These are phyloP conservation scores for Boletus rubescentipes DNA, from an alignment of 768 basidiomycete genomes.

Conservation along the genomic window DNA sequence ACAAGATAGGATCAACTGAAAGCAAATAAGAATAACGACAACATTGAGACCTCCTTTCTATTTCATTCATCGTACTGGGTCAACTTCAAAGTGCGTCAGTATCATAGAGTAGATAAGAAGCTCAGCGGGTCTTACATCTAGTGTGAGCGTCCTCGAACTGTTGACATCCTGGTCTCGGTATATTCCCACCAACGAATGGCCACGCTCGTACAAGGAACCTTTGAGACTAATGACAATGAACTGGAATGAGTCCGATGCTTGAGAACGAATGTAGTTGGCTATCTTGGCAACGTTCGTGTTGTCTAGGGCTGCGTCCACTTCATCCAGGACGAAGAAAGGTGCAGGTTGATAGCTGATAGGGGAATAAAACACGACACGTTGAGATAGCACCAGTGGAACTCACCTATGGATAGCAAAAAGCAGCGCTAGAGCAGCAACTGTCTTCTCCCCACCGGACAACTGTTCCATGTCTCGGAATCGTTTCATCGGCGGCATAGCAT, in stretches of 20 bases:
- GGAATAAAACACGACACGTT: neutral
- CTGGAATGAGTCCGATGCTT: conserved; percentile 85
- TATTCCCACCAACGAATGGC: conserved; percentile 89
- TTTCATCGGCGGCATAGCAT: conserved; percentile 99
- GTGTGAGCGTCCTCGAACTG: conserved; percentile 85
- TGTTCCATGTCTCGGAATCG: conserved; percentile 99
- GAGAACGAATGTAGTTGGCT: conserved; percentile 86
- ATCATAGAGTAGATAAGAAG: neutral
- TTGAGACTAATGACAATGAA: conserved; percentile 98
- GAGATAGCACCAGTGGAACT: conserved; percentile 2
- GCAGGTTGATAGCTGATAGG: conserved; percentile 83
- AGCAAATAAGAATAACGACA: conserved; percentile 28
- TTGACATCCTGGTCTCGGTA: conserved; percentile 94
- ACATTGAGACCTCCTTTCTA: neutral
- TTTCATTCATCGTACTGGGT: conserved; percentile 30
- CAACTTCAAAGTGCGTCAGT: conserved; percentile 21
- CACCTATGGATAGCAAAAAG: conserved; percentile 96
- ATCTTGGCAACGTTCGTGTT: conserved; percentile 98
- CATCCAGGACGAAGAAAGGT: conserved; percentile 98
- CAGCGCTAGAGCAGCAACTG: conserved; percentile 94
- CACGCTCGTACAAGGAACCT: conserved; percentile 86
- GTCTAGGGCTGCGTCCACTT: conserved; percentile 96
- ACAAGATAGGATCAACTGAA: conserved; percentile 8
- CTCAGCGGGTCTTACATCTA: conserved; percentile 61
- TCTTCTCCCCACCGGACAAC: conserved; percentile 97